Evolutionary conservation across 257 asterid genomes (phyloP), one percentile per base, ranked within the genome.

Genomic region (Plantago major): DNA sequence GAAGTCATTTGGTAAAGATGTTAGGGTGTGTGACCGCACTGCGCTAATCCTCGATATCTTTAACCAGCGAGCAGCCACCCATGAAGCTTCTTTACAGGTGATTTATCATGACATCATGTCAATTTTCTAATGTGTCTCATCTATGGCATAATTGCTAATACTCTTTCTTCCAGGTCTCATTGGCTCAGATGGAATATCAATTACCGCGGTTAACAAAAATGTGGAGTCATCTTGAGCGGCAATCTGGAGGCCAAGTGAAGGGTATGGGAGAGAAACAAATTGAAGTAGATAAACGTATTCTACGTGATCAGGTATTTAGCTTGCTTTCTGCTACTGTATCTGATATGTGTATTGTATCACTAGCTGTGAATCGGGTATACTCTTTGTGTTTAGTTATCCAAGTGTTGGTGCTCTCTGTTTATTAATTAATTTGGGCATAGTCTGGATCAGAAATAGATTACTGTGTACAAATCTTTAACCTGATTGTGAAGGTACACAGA

Each of bases 181-280:
- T 92, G 73, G 99, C 99, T 61, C 97, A 89, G 77, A 89, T 92
- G 99, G 97, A 89, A 67, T 92, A 92, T 78, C 99, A 89, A 54
- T 76, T 92, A 55, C 97, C 99, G 17, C 85, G 99, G 48, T 72
- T 89, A 67, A 92, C 99, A 57, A 85, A 74, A 79, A 89, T 92
- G 99, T 92, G 99, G 99, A 71, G 82, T 52, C 99, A 92, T 63
- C 97, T 92, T 71, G 99, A 92, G 82, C 94, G 99, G 46, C 99
- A 89, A 81, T 74, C 97, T 74, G 99, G 99, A 77, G 99, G 99
- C 49, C 85, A 89, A 76, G 99, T 92, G 89, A 92, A 92, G 84
- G 99, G 99, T 85, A 92, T 92, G 99, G 99, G 99, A 71, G 99
- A 92, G 84, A 92, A 92, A 71, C 99, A 92, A 72, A 92, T 92